These are phyloP conservation scores for Xerophyta viscosa DNA, from an alignment of 106 monocot genomes.

Conservation along the genomic window DNA sequence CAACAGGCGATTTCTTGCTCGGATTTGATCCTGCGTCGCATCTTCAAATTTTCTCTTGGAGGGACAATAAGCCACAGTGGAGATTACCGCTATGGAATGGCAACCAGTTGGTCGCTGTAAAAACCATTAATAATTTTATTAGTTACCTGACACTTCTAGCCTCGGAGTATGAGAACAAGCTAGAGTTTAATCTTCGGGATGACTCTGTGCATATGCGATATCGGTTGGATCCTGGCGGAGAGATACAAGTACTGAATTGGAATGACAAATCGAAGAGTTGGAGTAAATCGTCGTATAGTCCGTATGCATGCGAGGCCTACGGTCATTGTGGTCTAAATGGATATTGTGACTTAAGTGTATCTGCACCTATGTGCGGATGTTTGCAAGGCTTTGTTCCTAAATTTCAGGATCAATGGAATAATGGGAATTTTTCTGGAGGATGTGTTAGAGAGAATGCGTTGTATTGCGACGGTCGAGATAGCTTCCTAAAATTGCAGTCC, in stretches of 20 bases:
- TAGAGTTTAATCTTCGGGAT: background rate
- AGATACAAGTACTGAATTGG: slow-evolving; percentile 6
- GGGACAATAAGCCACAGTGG: slow-evolving; percentile 1
- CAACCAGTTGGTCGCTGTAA: background rate
- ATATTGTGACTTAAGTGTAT: slow-evolving; percentile 7
- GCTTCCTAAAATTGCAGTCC: slow-evolving; percentile 2
- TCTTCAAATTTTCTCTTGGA: slow-evolving; percentile 13
- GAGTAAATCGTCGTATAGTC: background rate
- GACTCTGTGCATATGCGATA: background rate
- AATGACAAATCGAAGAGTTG: background rate
- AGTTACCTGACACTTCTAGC: background rate
- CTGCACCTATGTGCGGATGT: slow-evolving; percentile 17
- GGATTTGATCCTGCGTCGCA: background rate
- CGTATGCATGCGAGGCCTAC: slow-evolving; percentile 8
- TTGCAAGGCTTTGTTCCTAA: slow-evolving; percentile 20
- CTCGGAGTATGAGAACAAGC: background rate
- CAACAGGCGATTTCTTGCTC: slow-evolving; percentile 19
- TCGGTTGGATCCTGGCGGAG: slow-evolving; percentile 6
- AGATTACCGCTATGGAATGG: slow-evolving; percentile 1
- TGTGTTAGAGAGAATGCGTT: slow-evolving; percentile 13
- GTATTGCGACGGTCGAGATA: slow-evolving; percentile 3
- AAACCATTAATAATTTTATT: background rate
- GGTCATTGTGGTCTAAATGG: slow-evolving; percentile 18
- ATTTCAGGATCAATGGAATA: slow-evolving; percentile 6
- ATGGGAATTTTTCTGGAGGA: slow-evolving; percentile 9